Evolutionary conservation across 2,329 filamentous ascomycete genomes (phyloP), one percentile per base, ranked within the genome.

Genomic region (Aspergillus fructus): DNA sequence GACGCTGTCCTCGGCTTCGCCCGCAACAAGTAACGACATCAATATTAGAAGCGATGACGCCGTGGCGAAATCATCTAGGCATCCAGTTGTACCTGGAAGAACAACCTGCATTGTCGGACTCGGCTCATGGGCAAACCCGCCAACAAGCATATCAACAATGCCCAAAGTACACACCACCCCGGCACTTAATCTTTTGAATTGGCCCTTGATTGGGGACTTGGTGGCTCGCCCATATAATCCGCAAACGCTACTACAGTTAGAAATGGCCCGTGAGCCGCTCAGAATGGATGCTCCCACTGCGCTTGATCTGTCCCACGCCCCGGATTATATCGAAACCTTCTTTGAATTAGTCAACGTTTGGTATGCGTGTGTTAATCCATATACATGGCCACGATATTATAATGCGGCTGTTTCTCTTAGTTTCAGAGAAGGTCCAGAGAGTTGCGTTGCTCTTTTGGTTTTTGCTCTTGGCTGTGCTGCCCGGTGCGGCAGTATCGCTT

Each of bases 321-420:
- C 86, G 47, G 82, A 86, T 4, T 93, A 92, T 70, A 88, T 91
- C 41, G 86, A 89, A 68, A 87, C 90, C 1, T 93, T 91, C 72
- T 94, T 93, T 67, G 86, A 89, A 57, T 82, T 88, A 42, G 90
- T 92, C 59, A 93, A 93, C 63, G 82, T 92, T 3, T 93, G 90
- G 88, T 93, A 93, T 67, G 90, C 90, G 9, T 91, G 89, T 65
- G 89, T 94, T 34, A 93, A 92, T 69, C 90, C 90, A 1, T 90
- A 90, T 71, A 89, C 86, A 1, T 94, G 90, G 90, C 81, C 84
- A 42, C 85, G 82, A 59, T 88, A 91, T 69, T 93, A 93, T 69
- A 85, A 87, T 27, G 88, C 83, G 4, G 90, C 90, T 0, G 80
- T 92, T 6, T 88, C 88, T 2, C 88, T 88, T 63, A 87, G 88